Percentiles rank a stretch among this genome's conserved stretches.
Conservation (phyloP, 306 rosid genomes). For the Comarum palustre region DNA sequence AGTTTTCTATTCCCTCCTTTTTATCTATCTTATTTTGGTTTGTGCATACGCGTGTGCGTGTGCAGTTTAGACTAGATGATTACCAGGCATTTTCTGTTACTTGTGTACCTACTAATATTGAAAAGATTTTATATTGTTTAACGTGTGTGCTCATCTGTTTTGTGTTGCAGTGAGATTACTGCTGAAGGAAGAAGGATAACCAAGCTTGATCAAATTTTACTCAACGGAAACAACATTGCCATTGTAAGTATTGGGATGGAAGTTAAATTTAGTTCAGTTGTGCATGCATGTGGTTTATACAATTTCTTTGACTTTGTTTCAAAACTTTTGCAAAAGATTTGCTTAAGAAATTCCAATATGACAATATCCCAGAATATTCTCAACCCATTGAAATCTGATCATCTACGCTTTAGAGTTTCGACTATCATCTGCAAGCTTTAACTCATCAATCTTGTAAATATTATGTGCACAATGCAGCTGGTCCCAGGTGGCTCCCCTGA, state of each 20-base stretch:
- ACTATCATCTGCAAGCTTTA: neutral
- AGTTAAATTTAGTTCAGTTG: neutral
- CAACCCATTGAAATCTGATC: neutral
- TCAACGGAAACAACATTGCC: conserved; percentile 98
- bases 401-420: neutral
- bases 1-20: neutral
- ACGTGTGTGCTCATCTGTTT: neutral
- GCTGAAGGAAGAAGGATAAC: conserved; percentile 96
- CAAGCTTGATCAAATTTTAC: conserved; percentile 93
- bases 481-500: conserved; percentile 90
- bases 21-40: neutral
- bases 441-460: conserved; percentile 5
- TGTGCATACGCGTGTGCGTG: neutral
- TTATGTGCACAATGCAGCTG: conserved; percentile 47
- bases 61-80: neutral
- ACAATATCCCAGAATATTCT: neutral
- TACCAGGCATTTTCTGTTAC: neutral
- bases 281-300: neutral
- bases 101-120: neutral
- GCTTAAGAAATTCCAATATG: neutral
- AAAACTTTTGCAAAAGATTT: too few species aligned
- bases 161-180: conserved; percentile 72
- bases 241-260: conserved; percentile 60
- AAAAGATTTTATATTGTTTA: neutral
- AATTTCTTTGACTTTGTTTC: neutral